A percentile compares a stretch with the other conserved stretches of the same genome.
Evolutionary conservation across 2,329 filamentous ascomycete genomes (phyloP).

Genomic region (Apiospora rasikravindrae): DNA sequence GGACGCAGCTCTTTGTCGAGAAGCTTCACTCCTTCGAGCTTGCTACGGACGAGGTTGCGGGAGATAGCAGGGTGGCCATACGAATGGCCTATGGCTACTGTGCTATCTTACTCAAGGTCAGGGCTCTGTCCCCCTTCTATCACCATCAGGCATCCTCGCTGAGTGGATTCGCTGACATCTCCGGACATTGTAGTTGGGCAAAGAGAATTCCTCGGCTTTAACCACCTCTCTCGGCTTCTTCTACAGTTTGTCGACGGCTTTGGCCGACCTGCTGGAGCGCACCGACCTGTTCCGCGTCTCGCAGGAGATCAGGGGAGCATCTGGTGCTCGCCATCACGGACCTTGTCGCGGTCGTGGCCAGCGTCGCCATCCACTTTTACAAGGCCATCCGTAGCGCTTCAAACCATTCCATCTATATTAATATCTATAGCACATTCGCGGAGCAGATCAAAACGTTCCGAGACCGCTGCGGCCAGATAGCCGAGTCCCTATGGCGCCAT

Average conservation of each 20-base stretch:
- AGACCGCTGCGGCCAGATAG: constrained; percentile 29
- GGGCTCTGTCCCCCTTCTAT: not conserved
- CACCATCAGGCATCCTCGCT: not conserved
- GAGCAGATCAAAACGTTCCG: constrained; percentile 29
- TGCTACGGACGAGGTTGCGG: constrained; percentile 42
- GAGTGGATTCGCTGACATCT: not conserved
- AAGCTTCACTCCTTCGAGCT: constrained; percentile 43
- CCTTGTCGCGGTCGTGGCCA: constrained; percentile 30
- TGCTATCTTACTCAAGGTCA: constrained; percentile 29
- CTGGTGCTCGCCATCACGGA: constrained; percentile 30
- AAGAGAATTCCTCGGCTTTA: constrained; percentile 30
- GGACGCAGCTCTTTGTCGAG: constrained; percentile 45
- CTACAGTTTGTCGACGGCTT: constrained; percentile 30
- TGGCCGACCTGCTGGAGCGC: constrained; percentile 32
- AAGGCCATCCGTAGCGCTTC: constrained; percentile 26
- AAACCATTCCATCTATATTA: constrained; percentile 31
- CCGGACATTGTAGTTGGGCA: constrained; percentile 25
- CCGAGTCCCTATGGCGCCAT: constrained; percentile 35
- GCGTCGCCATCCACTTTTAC: constrained; percentile 32
- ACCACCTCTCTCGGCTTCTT: constrained; percentile 31
- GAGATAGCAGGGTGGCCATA: constrained; percentile 39
- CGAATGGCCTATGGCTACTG: constrained; percentile 32
- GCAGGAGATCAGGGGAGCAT: constrained; percentile 30
- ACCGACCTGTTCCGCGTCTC: constrained; percentile 30
- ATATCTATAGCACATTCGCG: constrained; percentile 31